A percentile compares a stretch with the other conserved stretches of the same genome.
Evolutionary conservation across 73 alveolate genomes (phyloP).

Genomic region (Paraurostyla sp.): DNA sequence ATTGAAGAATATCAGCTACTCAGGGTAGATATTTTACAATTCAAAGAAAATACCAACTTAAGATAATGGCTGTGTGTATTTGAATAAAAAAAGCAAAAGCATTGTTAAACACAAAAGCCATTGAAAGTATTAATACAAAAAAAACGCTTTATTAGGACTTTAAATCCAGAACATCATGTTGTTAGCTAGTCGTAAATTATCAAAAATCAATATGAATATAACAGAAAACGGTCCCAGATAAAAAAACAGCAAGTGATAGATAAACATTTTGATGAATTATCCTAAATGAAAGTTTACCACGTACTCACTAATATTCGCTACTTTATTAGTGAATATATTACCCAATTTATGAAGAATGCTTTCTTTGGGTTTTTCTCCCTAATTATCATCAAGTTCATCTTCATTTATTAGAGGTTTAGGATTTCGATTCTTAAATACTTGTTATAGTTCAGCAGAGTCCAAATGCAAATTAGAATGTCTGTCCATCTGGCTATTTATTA

Average conservation of each 20-base stretch:
- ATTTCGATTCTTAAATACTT: no score
- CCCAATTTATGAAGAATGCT: no score
- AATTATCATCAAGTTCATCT: no score
- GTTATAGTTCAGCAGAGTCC: no score
- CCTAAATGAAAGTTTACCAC: neutral
- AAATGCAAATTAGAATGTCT: no score
- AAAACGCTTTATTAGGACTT: neutral
- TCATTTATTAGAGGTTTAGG: no score
- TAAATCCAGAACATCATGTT: constrained; percentile 2
- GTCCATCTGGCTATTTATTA: no score
- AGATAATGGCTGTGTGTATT: neutral
- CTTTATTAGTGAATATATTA: neutral
- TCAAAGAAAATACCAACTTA: neutral
- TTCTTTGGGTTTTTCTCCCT: no score
- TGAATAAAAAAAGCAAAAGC: neutral
- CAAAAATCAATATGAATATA: neutral
- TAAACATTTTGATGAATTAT: neutral
- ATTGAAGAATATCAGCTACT: neutral
- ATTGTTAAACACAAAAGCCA: neutral
- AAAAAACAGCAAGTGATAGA: neutral
- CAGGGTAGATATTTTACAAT: neutral
- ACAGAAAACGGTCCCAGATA: neutral
- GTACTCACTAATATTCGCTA: neutral
- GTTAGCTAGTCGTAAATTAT: neutral
- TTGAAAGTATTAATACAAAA: neutral